phyloP scores from a whole-genome alignment of 2,329 filamentous ascomycete genomes.

The Trichoderma harzianum region DNA sequence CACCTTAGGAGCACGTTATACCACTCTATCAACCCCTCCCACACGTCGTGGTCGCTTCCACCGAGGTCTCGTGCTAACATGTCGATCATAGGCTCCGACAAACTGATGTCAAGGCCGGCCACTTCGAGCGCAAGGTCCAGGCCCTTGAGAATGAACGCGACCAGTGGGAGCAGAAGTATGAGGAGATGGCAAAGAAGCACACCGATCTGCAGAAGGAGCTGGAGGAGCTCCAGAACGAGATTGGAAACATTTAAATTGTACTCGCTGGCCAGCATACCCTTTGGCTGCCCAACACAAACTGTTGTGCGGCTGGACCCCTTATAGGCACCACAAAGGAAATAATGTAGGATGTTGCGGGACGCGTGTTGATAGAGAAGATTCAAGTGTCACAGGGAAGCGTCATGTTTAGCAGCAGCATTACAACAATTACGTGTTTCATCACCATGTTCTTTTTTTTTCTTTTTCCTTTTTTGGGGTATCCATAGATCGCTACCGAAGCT shows the following conservation, averaged over 20 bases:
- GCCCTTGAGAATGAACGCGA: conserved; percentile 89
- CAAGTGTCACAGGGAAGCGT: conserved; percentile 29
- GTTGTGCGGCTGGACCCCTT: neutral
- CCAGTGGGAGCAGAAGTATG: conserved; percentile 96
- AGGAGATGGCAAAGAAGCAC: conserved; percentile 95
- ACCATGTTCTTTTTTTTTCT: conserved; percentile 26
- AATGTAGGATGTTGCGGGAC: conserved; percentile 17
- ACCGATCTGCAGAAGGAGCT: conserved; percentile 79
- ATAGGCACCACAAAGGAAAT: conserved; percentile 1
- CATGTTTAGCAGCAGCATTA: conserved; percentile 30
- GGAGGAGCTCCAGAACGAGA: conserved; percentile 84
- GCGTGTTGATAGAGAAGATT: conserved; percentile 26
- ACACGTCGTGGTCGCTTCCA: neutral
- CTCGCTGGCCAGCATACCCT: conserved; percentile 17
- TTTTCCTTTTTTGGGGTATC: conserved; percentile 33
- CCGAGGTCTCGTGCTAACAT: neutral
- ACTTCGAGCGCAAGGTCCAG: conserved; percentile 99
- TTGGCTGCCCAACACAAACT: neutral
- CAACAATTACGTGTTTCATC: conserved; percentile 28
- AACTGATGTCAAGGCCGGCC: conserved; percentile 98
- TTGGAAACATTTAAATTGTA: conserved; percentile 80
- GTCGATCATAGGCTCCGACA: conserved; percentile 73
- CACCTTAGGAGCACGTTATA: neutral
- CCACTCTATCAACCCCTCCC: neutral
- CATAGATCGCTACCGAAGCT: conserved; percentile 22